Evolutionary conservation across 495 filamentous ascomycete genomes (phyloP).

Genomic region (Parmelia sp.): DNA sequence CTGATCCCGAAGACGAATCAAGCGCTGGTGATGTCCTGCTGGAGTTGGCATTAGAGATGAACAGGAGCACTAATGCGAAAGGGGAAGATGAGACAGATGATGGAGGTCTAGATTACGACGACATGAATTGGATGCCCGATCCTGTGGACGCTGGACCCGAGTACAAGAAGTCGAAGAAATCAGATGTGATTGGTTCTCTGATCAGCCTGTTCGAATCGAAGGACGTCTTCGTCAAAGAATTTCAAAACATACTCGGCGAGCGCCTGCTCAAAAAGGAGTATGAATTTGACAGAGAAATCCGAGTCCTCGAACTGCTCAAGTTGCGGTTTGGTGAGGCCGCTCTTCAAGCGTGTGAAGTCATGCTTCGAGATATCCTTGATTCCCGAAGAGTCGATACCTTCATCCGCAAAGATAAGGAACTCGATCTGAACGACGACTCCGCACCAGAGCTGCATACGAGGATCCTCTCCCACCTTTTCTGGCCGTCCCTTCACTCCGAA

Average conservation of each 20-base stretch:
- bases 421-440: conserved; percentile 18
- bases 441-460: conserved; percentile 61
- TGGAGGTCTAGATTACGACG: conserved; percentile 71
- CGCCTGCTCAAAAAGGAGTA: conserved; percentile 67
- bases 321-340: conserved; percentile 77
- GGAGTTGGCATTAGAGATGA: conserved; percentile 71
- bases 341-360: conserved; percentile 89
- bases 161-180: conserved; percentile 79
- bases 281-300: conserved; percentile 67
- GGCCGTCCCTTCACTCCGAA: conserved; percentile 77
- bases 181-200: conserved; percentile 87
- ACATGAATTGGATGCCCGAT: conserved; percentile 87
- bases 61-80: conserved; percentile 48
- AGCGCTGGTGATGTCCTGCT: conserved; percentile 49
- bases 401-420: conserved; percentile 50
- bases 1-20: conserved; percentile 51
- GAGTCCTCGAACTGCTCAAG: conserved; percentile 82
- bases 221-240: conserved; percentile 88
- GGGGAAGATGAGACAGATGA: conserved; percentile 51
- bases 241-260: conserved; percentile 77
- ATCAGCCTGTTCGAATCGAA: conserved; percentile 80
- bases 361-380: conserved; percentile 90
- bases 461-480: conserved; percentile 89
- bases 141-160: conserved; percentile 89
- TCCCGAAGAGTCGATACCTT: conserved; percentile 63